These are phyloP conservation scores for Alternaria gaisen DNA, from an alignment of 2,329 filamentous ascomycete genomes.

Conservation along the genomic window DNA sequence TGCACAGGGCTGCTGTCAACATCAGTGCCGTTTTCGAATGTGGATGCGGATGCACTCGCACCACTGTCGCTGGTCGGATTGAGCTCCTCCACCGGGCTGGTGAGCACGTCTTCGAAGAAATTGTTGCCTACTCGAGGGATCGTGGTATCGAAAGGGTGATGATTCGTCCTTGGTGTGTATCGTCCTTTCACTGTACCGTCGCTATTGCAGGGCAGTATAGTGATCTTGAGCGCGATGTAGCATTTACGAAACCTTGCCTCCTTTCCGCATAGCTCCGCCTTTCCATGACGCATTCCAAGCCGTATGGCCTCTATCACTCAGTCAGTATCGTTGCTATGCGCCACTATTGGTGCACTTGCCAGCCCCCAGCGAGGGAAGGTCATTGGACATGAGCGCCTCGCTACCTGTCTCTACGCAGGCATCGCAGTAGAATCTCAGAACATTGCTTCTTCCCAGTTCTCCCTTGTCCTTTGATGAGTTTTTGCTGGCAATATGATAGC, in stretches of 20 bases:
- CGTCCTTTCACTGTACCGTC: neutral
- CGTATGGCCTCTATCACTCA: neutral
- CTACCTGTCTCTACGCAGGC: constrained; percentile 16
- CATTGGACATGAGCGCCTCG: neutral
- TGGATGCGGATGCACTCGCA: neutral
- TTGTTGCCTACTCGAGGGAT: constrained; percentile 20
- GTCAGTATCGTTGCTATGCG: neutral
- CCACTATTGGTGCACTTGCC: neutral
- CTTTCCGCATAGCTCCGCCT: constrained; percentile 10
- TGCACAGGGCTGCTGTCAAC: neutral
- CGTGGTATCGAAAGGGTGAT: constrained; percentile 19
- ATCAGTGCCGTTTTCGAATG: neutral
- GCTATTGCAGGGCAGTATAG: constrained; percentile 13
- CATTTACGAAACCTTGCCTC: constrained; percentile 16
- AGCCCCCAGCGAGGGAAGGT: neutral
- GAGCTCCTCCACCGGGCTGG: neutral
- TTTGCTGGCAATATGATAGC: neutral
- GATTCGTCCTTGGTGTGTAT: constrained; percentile 4
- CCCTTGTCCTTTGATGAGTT: neutral
- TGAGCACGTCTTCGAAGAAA: constrained; percentile 26
- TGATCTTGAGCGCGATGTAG: constrained; percentile 22
- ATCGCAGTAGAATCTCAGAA: constrained; percentile 19
- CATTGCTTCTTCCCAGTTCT: neutral
- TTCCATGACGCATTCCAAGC: neutral
- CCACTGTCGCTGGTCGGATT: neutral